Base-by-base conservation (phyloP, 306 rosid genomes). In the Fagus sylvatica region DNA sequence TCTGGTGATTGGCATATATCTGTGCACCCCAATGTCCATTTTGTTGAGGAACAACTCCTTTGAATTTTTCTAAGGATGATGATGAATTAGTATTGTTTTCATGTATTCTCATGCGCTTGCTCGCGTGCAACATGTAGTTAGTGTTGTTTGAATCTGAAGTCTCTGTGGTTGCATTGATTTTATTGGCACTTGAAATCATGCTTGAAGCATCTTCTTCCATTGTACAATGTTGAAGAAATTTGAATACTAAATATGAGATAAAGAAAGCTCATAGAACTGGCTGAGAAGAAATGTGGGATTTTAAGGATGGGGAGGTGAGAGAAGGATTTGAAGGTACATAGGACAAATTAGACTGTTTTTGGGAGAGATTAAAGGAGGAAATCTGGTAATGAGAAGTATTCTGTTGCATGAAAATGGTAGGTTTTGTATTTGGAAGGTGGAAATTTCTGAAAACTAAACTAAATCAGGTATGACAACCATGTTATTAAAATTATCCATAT, bases 1-100 rank as follows among this genome's bases (percentile, higher is more conserved):
- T 85, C 61, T 89, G 98, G 75, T 94, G 94, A 46, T 88, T 88
- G 43, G 94, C 91, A 16, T 94, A 94, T 72, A 94, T 94, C 19
- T 94, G 96, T 13, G 97, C 93, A 34, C 98, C 97, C 97, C 96
- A 94, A 71, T 93, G 84, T 1, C 98, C 98, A 15, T 94, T 94
- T 72, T 89, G 92, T 61, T 92, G 97, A 13, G 93, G 89, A 69
- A 92, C 96, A 16, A 94, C 88, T 1, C 97, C 97, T 84, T 92
- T 94, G 76, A 89, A 92, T 79, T 84, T 91, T 10, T 76, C 84
- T 6, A 9, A 17, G 13, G n/a, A n/a, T n/a, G 80, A 43, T 7
- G 64, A 2, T 13, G 64, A 3, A 56, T 19, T 59, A 59, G 30
- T 19, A 13, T 65, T 72, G 8, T 5, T 55, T 73, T 67, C 72